Conservation (phyloP, 2,329 filamentous ascomycete genomes). For the Cladophialophora chaetospira region DNA sequence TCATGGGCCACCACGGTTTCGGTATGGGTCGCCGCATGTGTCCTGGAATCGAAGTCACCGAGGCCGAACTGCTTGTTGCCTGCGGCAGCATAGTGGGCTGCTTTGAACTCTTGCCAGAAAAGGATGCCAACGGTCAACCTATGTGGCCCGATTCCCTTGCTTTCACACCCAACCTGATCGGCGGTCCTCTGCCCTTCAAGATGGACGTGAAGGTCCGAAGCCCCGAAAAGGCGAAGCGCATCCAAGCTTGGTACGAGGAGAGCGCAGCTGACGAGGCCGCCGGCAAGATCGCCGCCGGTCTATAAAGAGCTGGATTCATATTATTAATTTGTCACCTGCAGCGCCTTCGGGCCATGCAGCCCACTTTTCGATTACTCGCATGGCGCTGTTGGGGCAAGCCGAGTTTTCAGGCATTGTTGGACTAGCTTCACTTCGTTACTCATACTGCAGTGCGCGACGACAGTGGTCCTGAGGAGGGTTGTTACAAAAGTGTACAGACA, state of each 20-base stretch:
- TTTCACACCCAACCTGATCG: conserved; percentile 34
- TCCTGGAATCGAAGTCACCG: conserved; percentile 35
- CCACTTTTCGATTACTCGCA: conserved; percentile 7
- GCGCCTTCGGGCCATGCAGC: background rate
- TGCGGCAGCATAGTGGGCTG: conserved; percentile 34
- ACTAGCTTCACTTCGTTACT: background rate
- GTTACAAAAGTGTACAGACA: conserved; percentile 9
- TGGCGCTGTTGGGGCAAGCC: conserved; percentile 15
- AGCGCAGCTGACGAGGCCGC: conserved; percentile 31
- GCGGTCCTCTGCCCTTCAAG: conserved; percentile 34
- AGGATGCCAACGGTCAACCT: conserved; percentile 32
- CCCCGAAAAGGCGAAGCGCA: conserved; percentile 31
- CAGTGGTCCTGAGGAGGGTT: background rate
- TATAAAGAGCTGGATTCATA: conserved; percentile 12
- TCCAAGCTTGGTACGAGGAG: conserved; percentile 34
- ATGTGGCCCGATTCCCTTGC: conserved; percentile 29
- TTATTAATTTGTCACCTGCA: background rate
- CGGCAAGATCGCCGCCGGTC: conserved; percentile 27
- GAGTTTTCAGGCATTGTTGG: background rate
- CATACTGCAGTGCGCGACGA: conserved; percentile 1
- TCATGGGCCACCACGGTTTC: conserved; percentile 35
- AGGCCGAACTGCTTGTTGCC: conserved; percentile 34
- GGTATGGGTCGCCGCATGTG: conserved; percentile 37
- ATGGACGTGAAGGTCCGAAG: conserved; percentile 34
- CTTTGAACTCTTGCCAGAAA: conserved; percentile 32